These are phyloP conservation scores for Lophium mytilinum DNA, from an alignment of 495 filamentous ascomycete genomes.

Conservation along the genomic window DNA sequence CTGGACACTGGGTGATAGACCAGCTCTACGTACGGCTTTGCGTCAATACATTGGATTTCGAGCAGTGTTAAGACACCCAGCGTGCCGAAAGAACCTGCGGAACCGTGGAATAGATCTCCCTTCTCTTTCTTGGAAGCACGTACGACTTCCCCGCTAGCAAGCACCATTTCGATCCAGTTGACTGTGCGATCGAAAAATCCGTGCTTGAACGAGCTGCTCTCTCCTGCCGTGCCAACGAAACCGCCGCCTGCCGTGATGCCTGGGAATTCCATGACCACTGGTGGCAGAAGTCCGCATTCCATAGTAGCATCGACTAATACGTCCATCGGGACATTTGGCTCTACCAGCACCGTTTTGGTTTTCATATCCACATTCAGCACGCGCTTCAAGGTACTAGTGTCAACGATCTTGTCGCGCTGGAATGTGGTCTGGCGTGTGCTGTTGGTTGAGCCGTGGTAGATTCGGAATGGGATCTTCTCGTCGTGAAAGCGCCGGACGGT, in stretches of 20 bases:
- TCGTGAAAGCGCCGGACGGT: constrained; percentile 10
- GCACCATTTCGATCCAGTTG: constrained; percentile 49
- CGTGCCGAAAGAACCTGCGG: constrained; percentile 48
- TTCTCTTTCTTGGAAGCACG: constrained; percentile 30
- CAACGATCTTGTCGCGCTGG: constrained; percentile 42
- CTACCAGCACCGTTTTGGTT: constrained; percentile 41
- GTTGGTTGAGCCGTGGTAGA: constrained; percentile 72
- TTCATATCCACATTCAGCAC: constrained; percentile 35
- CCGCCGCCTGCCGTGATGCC: constrained; percentile 59
- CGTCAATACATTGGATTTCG: constrained; percentile 46
- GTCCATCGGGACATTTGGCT: constrained; percentile 62
- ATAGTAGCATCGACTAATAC: constrained; percentile 46
- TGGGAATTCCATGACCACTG: constrained; percentile 55
- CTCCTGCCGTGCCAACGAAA: constrained; percentile 52
- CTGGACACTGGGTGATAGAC: constrained; percentile 44
- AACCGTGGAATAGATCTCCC: constrained; percentile 46
- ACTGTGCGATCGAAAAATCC: constrained; percentile 53
- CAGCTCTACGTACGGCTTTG: constrained; percentile 46
- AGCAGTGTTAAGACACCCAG: constrained; percentile 49
- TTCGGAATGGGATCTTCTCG: constrained; percentile 46
- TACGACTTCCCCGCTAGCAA: constrained; percentile 47
- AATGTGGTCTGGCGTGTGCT: constrained; percentile 48
- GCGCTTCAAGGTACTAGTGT: constrained; percentile 40
- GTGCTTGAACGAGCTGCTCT: constrained; percentile 49
- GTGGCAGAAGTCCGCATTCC: constrained; percentile 44